These are phyloP conservation scores for Aspergillus nidulans DNA, from an alignment of 495 filamentous ascomycete genomes.

Conservation along the genomic window DNA sequence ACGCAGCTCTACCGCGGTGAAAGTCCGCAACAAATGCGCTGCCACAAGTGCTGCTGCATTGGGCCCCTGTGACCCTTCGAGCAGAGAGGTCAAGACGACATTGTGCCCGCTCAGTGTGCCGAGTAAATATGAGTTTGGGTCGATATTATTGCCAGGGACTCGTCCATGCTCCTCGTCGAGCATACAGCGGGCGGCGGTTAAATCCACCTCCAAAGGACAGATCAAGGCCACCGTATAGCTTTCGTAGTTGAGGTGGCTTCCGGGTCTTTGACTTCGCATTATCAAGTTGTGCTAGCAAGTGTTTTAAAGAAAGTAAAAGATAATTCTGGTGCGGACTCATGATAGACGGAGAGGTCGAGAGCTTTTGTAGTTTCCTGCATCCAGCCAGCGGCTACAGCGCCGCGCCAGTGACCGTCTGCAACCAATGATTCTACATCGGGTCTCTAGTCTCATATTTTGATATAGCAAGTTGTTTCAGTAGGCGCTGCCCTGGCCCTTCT, in stretches of 20 bases:
- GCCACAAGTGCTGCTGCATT: constrained; percentile 21
- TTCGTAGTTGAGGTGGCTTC: neutral
- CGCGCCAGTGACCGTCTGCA: too few species aligned
- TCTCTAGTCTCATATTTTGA: too few species aligned
- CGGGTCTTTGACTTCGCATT: neutral
- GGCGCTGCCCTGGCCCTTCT: too few species aligned
- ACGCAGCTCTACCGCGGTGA: constrained; percentile 17
- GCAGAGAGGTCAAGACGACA: constrained; percentile 30
- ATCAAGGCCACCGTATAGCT: constrained; percentile 30
- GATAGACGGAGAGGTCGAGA: too few species aligned
- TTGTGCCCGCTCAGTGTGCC: constrained; percentile 28
- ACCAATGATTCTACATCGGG: too few species aligned
- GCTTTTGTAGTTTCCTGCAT: too few species aligned
- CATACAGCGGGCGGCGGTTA: constrained; percentile 23
- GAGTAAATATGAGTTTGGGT: constrained; percentile 29
- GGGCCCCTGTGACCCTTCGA: constrained; percentile 18
- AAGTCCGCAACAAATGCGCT: constrained; percentile 19
- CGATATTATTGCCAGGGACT: constrained; percentile 9
- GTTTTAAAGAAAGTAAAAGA: too few species aligned
- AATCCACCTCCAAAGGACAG: constrained; percentile 29
- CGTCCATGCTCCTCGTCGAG: constrained; percentile 26
- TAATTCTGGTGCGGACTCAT: too few species aligned
- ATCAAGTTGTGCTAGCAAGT: neutral
- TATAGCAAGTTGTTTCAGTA: too few species aligned
- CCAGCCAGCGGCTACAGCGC: too few species aligned